Evolutionary conservation across 768 basidiomycete genomes (phyloP).

Genomic region (Leccinellum albellum): DNA sequence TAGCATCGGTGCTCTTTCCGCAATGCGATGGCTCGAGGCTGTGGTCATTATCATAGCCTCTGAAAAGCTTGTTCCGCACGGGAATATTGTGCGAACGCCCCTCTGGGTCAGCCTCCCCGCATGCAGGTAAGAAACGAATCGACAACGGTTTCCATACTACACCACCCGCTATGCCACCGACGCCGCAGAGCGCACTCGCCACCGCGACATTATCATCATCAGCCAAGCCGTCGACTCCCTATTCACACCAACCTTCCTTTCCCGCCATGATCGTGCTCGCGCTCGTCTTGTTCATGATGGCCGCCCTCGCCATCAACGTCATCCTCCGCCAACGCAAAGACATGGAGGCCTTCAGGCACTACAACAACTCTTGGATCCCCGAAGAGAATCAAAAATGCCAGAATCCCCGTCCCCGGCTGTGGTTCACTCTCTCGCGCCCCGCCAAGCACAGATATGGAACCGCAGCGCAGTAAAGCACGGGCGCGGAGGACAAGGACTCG

Average conservation of each 20-base stretch:
- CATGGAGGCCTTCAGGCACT: not conserved
- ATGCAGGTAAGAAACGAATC: not conserved
- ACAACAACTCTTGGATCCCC: not conserved
- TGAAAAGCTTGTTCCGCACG: not conserved
- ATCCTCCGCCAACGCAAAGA: constrained; percentile 17
- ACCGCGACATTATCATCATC: not conserved
- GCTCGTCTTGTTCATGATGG: constrained; percentile 18
- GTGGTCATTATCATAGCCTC: not conserved
- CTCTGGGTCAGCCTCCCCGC: constrained; percentile 18
- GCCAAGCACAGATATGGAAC: not conserved
- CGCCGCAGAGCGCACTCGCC: constrained; percentile 1
- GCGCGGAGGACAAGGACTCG: not conserved
- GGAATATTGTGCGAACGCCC: not conserved
- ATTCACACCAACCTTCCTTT: constrained; percentile 9
- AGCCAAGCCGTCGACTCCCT: not conserved
- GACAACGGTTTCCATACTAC: not conserved
- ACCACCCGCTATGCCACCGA: constrained; percentile 16
- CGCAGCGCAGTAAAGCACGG: not conserved
- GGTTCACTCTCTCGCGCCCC: constrained; percentile 1
- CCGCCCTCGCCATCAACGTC: constrained; percentile 16
- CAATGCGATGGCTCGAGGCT: not conserved
- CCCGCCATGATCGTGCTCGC: constrained; percentile 20
- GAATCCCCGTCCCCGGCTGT: not conserved
- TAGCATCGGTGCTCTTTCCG: not conserved
- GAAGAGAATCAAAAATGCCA: not conserved